Conservation (phyloP, 2,329 filamentous ascomycete genomes). For the Elsinoe necatrix region DNA sequence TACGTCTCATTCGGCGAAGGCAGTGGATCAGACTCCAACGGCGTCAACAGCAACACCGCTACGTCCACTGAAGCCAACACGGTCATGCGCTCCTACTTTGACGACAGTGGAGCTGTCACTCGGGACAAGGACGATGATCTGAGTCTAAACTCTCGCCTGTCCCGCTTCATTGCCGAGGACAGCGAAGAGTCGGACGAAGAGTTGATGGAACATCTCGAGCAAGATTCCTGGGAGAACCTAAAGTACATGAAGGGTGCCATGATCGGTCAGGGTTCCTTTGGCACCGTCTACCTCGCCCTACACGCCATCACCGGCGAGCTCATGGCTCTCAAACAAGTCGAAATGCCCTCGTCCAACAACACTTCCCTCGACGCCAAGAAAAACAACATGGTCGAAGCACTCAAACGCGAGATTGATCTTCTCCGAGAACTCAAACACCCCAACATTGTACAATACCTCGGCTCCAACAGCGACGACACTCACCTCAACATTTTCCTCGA, state of each 20-base stretch:
- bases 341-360: constrained; percentile 72
- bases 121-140: constrained; percentile 40
- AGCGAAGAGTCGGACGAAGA: constrained; percentile 88
- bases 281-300: constrained; percentile 86
- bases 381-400: constrained; percentile 94
- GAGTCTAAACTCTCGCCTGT: constrained; percentile 73
- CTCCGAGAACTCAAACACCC: constrained; percentile 88
- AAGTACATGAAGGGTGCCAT: constrained; percentile 99
- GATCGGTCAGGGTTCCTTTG: constrained; percentile 95
- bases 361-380: constrained; percentile 78
- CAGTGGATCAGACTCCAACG: constrained; percentile 59
- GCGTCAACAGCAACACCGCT: constrained; percentile 58
- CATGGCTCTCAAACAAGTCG: constrained; percentile 96
- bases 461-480: constrained; percentile 82
- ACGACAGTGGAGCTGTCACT: constrained; percentile 59
- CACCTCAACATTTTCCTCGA: constrained; percentile 99
- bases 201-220: constrained; percentile 78
- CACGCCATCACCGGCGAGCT: constrained; percentile 95
- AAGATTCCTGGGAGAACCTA: constrained; percentile 90
- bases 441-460: constrained; percentile 97
- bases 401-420: constrained; percentile 93
- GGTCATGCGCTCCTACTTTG: constrained; percentile 70
- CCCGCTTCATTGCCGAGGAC: constrained; percentile 77
- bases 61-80: constrained; percentile 62
- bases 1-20: constrained; percentile 80